Evolutionary conservation across 108 stramenopile genomes (phyloP).

Genomic region (Parmales sp.): DNA sequence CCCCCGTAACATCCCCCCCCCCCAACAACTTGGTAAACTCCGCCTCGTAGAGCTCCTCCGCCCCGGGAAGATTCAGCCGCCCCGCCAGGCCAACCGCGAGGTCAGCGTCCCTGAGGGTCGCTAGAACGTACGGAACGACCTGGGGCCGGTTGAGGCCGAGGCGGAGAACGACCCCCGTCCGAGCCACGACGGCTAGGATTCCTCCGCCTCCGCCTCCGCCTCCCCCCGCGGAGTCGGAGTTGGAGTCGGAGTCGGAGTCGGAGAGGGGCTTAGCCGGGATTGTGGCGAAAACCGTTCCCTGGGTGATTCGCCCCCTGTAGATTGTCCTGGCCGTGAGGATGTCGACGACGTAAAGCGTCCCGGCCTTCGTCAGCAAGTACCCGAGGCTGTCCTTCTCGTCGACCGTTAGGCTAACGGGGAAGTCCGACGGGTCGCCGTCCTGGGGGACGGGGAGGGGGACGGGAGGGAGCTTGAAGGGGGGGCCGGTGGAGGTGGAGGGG

Average conservation of each 20-base stretch:
- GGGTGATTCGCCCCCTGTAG: conserved; percentile 86
- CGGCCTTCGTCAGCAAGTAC: conserved; percentile 94
- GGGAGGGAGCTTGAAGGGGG: conserved; percentile 76
- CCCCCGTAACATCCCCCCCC: conserved; percentile 78
- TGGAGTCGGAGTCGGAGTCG: too few relatives aligned
- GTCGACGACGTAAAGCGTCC: conserved; percentile 96
- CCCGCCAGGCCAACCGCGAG: conserved; percentile 89
- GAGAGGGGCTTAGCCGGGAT: conserved; percentile 63
- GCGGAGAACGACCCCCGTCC: conserved; percentile 86
- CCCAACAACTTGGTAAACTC: conserved; percentile 88
- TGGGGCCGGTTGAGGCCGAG: conserved; percentile 77
- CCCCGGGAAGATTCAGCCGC: conserved; percentile 89
- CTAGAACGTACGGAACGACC: conserved; percentile 88
- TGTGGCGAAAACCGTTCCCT: conserved; percentile 91
- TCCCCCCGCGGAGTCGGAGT: too few relatives aligned
- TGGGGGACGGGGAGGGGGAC: conserved; percentile 83
- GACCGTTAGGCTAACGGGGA: conserved; percentile 83
- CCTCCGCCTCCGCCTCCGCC: too few relatives aligned
- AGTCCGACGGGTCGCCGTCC: conserved; percentile 81
- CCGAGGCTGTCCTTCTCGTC: conserved; percentile 83
- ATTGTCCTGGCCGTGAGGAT: conserved; percentile 87
- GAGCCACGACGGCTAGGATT: conserved; percentile 89
- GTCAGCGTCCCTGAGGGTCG: conserved; percentile 78
- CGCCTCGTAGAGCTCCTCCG: conserved; percentile 84
- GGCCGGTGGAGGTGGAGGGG: conserved; percentile 77